These are phyloP conservation scores for Orbilia quercus DNA, from an alignment of 2,329 filamentous ascomycete genomes.

Conservation along the genomic window DNA sequence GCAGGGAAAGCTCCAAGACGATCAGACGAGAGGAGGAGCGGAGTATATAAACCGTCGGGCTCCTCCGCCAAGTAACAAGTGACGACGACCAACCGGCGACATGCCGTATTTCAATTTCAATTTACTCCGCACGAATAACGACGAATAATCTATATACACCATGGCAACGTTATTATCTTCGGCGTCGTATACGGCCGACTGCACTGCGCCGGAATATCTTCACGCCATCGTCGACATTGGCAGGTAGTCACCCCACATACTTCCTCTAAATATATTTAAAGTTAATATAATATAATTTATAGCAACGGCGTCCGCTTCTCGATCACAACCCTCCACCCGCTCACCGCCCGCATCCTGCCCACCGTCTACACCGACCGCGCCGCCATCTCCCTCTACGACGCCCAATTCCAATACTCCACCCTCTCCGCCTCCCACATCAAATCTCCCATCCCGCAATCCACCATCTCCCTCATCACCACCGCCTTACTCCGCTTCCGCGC, in stretches of 20 bases:
- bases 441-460: conserved; percentile 68
- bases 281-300: no score
- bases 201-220: conserved; percentile 33
- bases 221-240: conserved; percentile 54
- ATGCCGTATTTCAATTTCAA: no score
- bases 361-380: conserved; percentile 82
- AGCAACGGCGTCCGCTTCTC: conserved; percentile 86
- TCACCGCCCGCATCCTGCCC: conserved; percentile 76
- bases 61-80: conserved; percentile 14
- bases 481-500: conserved; percentile 76
- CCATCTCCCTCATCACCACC: conserved; percentile 74
- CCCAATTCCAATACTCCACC: conserved; percentile 68
- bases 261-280: not conserved
- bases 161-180: conserved; percentile 30
- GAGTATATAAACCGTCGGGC: conserved; percentile 12
- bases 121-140: no score
- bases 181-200: conserved; percentile 28
- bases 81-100: no score
- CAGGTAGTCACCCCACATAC: conserved; percentile 29
- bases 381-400: conserved; percentile 87
- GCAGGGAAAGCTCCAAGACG: no score
- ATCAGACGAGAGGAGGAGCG: not conserved
- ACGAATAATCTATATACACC: not conserved
- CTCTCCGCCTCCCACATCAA: conserved; percentile 60
- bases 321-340: conserved; percentile 81